Evolutionary conservation across 108 stramenopile species (phyloP), one percentile per base, ranked within the genome.

Genomic region (Conticribra guillardii): DNA sequence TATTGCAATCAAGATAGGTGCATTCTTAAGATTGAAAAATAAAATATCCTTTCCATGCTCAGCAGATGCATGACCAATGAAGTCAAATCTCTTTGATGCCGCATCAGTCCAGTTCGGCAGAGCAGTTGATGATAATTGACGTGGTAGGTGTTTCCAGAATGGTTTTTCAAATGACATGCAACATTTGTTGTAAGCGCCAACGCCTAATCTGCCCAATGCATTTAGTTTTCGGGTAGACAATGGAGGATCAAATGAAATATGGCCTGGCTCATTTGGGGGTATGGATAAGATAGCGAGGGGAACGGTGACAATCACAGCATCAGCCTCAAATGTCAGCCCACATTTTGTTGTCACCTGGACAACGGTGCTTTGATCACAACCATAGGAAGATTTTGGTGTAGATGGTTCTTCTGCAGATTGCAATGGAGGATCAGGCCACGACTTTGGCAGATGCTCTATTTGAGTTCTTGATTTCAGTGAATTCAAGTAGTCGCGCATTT

Each of bases 151-250:
- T 24, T 67, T 69, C 92, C 92, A 93, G 64, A 93, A 93, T 52
- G 83, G 85, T 24, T 48, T 64, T 24, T 76, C 64, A 67, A 91
- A 93, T 14, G 91, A 86, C 59, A 92, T 85, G 50, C 82, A 85
- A 48, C 94, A 94, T 63, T 93, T 95, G 75, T 96, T 95, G 22
- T 93, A 80, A n/a, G 89, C 53, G 0, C 91, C 92, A 46, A 92
- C 91, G 29, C 97, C 95, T 54, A 97, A 53, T 53, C 86, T 74
- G 34, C 76, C 60, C 45, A 97, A 84, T 54, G 97, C 96, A 49
- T 71, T 72, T 52, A 55, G 74, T 71, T 97, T 97, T 24, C 56
- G 26, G 0, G 52, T 51, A 3, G 92, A 80, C 51, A 97, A 82
- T 7, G 93, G 83, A 3, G 96, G 96, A 26, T 31, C 61, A 47